phyloP scores from a whole-genome alignment of 306 rosid species.

The Prunus kanzakura region DNA sequence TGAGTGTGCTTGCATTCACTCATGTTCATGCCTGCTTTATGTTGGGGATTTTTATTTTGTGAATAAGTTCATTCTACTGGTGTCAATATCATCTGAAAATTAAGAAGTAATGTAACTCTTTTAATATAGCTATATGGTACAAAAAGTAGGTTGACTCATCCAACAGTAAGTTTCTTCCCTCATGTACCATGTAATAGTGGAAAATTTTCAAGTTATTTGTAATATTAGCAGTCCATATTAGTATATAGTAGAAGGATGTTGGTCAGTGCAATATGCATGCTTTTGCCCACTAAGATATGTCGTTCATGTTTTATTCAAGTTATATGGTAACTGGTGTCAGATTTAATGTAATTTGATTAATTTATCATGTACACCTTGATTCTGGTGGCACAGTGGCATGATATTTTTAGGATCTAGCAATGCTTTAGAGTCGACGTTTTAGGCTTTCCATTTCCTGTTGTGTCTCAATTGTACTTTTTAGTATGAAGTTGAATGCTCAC shows the following conservation, averaged over 20 bases:
- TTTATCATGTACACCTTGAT: background rate
- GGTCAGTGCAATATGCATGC: background rate
- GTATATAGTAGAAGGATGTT: background rate
- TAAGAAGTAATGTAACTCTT: background rate
- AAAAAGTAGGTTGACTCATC: background rate
- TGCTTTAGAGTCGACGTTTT: background rate
- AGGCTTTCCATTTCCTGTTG: constrained; percentile 5
- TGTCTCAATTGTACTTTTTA: constrained; percentile 4
- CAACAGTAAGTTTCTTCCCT: background rate
- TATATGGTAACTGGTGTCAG: background rate
- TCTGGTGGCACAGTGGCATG: background rate
- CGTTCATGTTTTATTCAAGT: background rate
- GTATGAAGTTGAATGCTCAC: background rate
- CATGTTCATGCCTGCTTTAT: background rate
- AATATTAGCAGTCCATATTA: background rate
- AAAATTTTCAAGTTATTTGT: background rate
- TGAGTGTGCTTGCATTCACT: background rate
- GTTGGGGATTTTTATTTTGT: background rate
- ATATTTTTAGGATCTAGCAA: background rate
- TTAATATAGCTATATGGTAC: background rate
- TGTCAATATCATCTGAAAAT: background rate
- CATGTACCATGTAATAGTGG: background rate
- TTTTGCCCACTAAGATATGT: background rate
- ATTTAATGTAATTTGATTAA: background rate
- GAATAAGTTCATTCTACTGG: background rate